A percentile compares a stretch with the other conserved stretches of the same genome.
phyloP scores from a whole-genome alignment of 805 yeast genomes.

The Tetrapisispora taiwanensis region DNA sequence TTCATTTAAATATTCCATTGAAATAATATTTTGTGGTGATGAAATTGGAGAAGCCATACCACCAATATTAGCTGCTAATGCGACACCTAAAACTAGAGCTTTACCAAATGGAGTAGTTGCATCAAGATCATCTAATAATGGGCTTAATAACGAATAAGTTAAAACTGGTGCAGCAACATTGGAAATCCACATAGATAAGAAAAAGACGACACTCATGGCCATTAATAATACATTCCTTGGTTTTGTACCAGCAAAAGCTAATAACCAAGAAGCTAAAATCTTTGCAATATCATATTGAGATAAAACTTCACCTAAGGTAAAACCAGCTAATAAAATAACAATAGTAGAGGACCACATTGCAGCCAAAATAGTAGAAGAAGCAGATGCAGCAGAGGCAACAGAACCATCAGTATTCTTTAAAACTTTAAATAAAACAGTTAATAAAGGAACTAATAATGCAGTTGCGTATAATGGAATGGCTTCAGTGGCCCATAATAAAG shows the following conservation, averaged over 20 bases:
- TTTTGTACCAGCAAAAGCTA: conserved; percentile 70
- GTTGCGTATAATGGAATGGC: conserved; percentile 88
- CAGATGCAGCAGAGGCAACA: conserved; percentile 54
- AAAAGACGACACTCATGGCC: conserved; percentile 75
- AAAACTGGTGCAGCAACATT: conserved; percentile 95
- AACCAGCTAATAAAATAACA: conserved; percentile 82
- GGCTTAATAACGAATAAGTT: conserved; percentile 79
- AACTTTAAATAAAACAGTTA: conserved; percentile 62
- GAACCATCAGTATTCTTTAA: conserved; percentile 42
- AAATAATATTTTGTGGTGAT: conserved; percentile 91
- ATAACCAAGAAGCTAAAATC: conserved; percentile 67
- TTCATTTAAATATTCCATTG: conserved; percentile 71
- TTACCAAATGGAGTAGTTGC: conserved; percentile 67
- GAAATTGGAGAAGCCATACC: conserved; percentile 97
- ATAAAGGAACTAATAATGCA: conserved; percentile 69
- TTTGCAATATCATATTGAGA: conserved; percentile 86
- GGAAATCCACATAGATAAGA: conserved; percentile 89
- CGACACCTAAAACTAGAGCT: conserved; percentile 81
- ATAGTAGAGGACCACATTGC: conserved; percentile 94
- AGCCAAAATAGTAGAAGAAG: conserved; percentile 57
- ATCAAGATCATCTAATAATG: conserved; percentile 70
- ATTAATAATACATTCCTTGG: conserved; percentile 69
- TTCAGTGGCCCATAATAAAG: conserved; percentile 91
- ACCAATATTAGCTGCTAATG: conserved; percentile 83
- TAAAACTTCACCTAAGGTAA: conserved; percentile 85